Evolutionary conservation across 139 green algal genomes (phyloP).

Genomic region (Deuterostichococcus epilithicus): DNA sequence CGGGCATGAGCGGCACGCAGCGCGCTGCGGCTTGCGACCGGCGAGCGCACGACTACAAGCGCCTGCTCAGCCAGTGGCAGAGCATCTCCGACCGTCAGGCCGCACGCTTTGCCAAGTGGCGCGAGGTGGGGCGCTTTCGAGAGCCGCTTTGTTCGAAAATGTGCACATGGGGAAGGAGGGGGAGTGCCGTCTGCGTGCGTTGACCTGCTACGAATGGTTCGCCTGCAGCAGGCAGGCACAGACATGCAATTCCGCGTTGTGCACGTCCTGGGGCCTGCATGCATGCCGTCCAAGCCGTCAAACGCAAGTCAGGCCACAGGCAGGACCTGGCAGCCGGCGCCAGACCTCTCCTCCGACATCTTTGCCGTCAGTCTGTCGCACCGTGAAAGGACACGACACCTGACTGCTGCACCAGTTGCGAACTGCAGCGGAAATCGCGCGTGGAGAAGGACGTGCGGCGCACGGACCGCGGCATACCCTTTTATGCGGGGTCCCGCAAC

Average conservation of each 20-base stretch:
- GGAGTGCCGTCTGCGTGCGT: no score
- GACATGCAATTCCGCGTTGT: no score
- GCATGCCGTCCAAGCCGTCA: no score
- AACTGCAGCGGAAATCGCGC: background rate
- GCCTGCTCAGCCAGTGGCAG: slow-evolving; percentile 71
- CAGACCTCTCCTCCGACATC: no score
- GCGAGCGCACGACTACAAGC: slow-evolving; percentile 41
- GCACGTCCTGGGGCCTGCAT: no score
- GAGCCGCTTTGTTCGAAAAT: slow-evolving; percentile 7
- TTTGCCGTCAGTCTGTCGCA: background rate
- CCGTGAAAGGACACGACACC: no score
- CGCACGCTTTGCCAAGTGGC: slow-evolving; percentile 66
- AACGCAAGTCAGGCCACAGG: no score
- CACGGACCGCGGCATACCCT: slow-evolving; percentile 54
- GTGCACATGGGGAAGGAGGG: background rate
- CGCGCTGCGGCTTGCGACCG: slow-evolving; percentile 8
- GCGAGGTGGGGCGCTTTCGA: slow-evolving; percentile 63
- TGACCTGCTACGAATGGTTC: no score
- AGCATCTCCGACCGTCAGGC: slow-evolving; percentile 62
- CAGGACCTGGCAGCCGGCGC: no score
- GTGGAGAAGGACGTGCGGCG: slow-evolving; percentile 87
- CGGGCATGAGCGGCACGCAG: slow-evolving; percentile 33
- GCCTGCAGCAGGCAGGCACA: no score
- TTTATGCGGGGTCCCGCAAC: slow-evolving; percentile 50
- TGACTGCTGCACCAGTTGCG: background rate